A percentile compares a stretch with the other conserved stretches of the same genome.
These are phyloP conservation scores for Arthrinium puccinioides DNA, from an alignment of 2,329 filamentous ascomycete genomes.

Conservation along the genomic window DNA sequence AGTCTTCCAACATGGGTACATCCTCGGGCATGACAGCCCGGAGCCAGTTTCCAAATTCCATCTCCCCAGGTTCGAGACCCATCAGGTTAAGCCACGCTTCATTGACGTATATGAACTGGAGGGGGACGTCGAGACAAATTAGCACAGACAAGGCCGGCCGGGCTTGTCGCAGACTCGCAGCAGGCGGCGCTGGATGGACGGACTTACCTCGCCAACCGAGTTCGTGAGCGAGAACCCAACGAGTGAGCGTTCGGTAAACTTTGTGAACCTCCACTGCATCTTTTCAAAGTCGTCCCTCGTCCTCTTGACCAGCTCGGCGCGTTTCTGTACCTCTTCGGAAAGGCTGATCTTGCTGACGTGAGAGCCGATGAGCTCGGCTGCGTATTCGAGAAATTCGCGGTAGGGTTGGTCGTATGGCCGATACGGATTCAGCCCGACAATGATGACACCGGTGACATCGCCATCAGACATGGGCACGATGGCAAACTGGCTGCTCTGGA, in stretches of 20 bases:
- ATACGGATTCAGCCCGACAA: constrained; percentile 17
- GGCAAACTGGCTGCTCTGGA: constrained; percentile 12
- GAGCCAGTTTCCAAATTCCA: constrained; percentile 10
- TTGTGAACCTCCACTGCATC: constrained; percentile 17
- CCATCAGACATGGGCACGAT: constrained; percentile 13
- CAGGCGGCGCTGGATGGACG: not conserved
- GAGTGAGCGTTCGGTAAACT: constrained; percentile 17
- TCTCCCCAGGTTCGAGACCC: constrained; percentile 10
- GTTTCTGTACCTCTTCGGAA: constrained; percentile 14
- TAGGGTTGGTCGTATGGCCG: constrained; percentile 12
- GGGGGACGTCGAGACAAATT: not conserved
- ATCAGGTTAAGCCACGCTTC: constrained; percentile 18
- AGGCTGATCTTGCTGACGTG: constrained; percentile 14
- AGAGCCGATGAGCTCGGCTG: constrained; percentile 13
- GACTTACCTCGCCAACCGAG: constrained; percentile 11
- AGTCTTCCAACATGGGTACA: constrained; percentile 12
- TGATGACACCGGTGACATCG: constrained; percentile 13
- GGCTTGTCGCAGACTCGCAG: not conserved
- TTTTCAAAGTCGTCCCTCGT: constrained; percentile 13
- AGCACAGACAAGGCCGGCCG: no score
- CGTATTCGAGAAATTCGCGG: constrained; percentile 13
- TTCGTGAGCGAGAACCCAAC: constrained; percentile 16
- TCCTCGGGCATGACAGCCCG: constrained; percentile 15
- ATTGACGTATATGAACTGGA: constrained; percentile 18
- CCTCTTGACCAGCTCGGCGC: constrained; percentile 15